phyloP scores from a whole-genome alignment of 495 filamentous ascomycete genomes.

The Cairneyella variabilis region DNA sequence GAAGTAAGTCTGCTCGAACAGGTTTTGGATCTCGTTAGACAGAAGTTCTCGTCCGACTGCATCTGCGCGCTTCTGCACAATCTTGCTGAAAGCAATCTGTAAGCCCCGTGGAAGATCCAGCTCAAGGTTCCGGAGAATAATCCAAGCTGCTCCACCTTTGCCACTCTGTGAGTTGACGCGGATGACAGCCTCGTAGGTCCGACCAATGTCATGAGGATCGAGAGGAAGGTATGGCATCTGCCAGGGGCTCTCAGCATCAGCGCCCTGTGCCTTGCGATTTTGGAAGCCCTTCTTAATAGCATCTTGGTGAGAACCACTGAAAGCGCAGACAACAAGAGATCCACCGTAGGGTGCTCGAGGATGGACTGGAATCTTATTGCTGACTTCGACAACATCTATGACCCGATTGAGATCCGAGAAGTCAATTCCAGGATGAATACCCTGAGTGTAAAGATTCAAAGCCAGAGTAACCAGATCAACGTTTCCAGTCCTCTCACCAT shows the following conservation, averaged over 20 bases:
- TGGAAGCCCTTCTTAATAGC: conserved; percentile 98
- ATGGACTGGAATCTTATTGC: conserved; percentile 93
- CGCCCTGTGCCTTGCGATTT: conserved; percentile 55
- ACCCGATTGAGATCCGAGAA: conserved; percentile 87
- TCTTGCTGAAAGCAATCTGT: conserved; percentile 84
- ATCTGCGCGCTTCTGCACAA: conserved; percentile 79
- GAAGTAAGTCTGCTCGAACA: conserved; percentile 89
- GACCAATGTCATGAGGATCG: conserved; percentile 89
- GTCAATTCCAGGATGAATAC: conserved; percentile 82
- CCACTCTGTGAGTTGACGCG: conserved; percentile 95
- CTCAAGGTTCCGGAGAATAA: conserved; percentile 82
- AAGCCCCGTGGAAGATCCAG: conserved; percentile 91
- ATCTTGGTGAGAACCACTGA: conserved; percentile 91
- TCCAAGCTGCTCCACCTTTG: conserved; percentile 94
- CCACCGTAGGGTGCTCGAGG: conserved; percentile 87
- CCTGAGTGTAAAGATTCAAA: conserved; percentile 95
- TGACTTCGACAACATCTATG: conserved; percentile 85
- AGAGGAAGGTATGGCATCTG: conserved; percentile 88
- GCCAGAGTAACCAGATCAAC: conserved; percentile 94
- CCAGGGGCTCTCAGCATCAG: conserved; percentile 58
- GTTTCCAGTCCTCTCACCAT: conserved; percentile 94
- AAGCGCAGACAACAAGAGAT: conserved; percentile 82
- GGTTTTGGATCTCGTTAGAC: conserved; percentile 71
- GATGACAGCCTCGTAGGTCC: conserved; percentile 96
- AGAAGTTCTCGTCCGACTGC: conserved; percentile 74